Conservation (phyloP, 2,329 filamentous ascomycete genomes). For the Fonsecaea nubica region DNA sequence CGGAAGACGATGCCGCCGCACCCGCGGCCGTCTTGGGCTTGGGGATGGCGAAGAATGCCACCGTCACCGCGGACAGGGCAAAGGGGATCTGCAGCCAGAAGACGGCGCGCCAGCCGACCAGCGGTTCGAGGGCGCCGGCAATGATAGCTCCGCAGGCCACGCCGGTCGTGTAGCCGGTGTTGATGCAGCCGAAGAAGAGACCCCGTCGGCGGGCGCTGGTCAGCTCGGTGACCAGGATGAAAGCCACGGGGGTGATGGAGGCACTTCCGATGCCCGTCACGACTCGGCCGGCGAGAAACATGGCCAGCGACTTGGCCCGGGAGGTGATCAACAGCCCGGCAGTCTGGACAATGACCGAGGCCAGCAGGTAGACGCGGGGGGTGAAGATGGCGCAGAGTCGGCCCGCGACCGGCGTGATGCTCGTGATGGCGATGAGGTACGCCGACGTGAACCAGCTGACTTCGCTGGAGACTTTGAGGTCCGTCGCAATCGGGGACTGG, state of each 20-base stretch:
- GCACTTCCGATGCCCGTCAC: slow-evolving; percentile 73
- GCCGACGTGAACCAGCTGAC: slow-evolving; percentile 82
- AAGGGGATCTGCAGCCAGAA: slow-evolving; percentile 76
- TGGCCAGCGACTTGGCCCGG: slow-evolving; percentile 62
- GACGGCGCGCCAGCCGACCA: slow-evolving; percentile 74
- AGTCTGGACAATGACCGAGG: slow-evolving; percentile 64
- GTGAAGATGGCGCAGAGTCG: slow-evolving; percentile 74
- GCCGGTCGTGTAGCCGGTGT: slow-evolving; percentile 74
- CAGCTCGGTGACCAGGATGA: slow-evolving; percentile 79
- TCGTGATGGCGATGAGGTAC: slow-evolving; percentile 70
- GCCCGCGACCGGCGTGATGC: slow-evolving; percentile 71
- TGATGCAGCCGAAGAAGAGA: slow-evolving; percentile 75
- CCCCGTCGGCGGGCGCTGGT: slow-evolving; percentile 71
- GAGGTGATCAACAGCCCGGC: slow-evolving; percentile 71
- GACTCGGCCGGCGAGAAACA: slow-evolving; percentile 72
- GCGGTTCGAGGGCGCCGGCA: slow-evolving; percentile 68
- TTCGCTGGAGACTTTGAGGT: slow-evolving; percentile 74
- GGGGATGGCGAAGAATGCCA: slow-evolving; percentile 72
- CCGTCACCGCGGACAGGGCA: slow-evolving; percentile 65
- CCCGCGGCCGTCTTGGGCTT: slow-evolving; percentile 42
- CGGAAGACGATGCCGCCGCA: slow-evolving; percentile 47
- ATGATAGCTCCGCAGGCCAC: slow-evolving; percentile 74
- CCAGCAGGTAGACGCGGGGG: slow-evolving; percentile 68
- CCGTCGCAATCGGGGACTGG: slow-evolving; percentile 76
- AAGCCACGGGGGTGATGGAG: slow-evolving; percentile 73